phyloP scores from a whole-genome alignment of 805 yeast genomes.

The Henningerozyma blattae region DNA sequence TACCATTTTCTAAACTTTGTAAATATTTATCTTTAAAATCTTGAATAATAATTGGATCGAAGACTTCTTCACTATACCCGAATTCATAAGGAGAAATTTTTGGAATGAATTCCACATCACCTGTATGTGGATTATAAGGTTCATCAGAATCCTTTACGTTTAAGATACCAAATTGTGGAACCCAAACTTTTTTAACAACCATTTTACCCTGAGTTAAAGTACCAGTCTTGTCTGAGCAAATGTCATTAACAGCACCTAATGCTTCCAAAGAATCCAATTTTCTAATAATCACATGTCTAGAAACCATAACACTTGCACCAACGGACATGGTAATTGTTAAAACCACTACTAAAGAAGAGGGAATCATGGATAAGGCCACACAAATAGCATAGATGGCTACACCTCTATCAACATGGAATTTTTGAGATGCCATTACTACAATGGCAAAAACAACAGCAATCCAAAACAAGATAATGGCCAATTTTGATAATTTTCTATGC shows the following conservation, averaged over 20 bases:
- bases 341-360: constrained; percentile 95
- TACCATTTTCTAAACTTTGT: constrained; percentile 7
- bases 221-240: constrained; percentile 86
- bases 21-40: constrained; percentile 13
- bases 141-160: constrained; percentile 51
- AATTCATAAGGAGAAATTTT: constrained; percentile 38
- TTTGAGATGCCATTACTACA: constrained; percentile 77
- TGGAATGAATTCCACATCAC: constrained; percentile 75
- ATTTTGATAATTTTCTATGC: constrained; percentile 60
- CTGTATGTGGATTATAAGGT: constrained; percentile 90
- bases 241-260: constrained; percentile 84
- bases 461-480: constrained; percentile 60
- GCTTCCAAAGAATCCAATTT: constrained; percentile 92
- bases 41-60: constrained; percentile 20
- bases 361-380: constrained; percentile 96
- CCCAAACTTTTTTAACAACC: constrained; percentile 79
- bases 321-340: constrained; percentile 94
- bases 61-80: constrained; percentile 16
- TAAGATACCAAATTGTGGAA: constrained; percentile 62
- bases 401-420: constrained; percentile 58
- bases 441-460: constrained; percentile 81
- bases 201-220: constrained; percentile 84
- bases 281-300: constrained; percentile 83
- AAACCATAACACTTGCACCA: constrained; percentile 94
- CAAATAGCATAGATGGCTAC: constrained; percentile 86